Conservation (phyloP, 2,329 filamentous ascomycete species). For the Alternaria angustiovoidea region DNA sequence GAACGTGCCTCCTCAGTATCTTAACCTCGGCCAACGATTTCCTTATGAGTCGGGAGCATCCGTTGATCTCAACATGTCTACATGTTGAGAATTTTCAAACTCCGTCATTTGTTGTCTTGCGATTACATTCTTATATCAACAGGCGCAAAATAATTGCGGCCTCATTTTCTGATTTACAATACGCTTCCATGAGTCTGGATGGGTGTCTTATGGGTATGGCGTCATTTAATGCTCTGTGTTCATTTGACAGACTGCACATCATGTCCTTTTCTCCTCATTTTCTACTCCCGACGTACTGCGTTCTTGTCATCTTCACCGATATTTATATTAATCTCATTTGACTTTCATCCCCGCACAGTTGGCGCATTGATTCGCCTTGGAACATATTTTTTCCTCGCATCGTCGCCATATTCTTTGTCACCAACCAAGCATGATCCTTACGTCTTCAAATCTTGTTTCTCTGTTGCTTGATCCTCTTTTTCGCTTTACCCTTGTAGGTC, state of each 20-base stretch:
- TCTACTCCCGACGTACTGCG: not conserved
- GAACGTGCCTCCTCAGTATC: not conserved
- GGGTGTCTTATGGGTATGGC: not conserved
- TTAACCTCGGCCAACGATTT: not conserved
- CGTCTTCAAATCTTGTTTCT: not conserved
- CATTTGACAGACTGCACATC: not conserved
- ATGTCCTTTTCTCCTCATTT: slow-evolving; percentile 3
- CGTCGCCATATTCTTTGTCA: not conserved
- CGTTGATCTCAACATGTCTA: not conserved
- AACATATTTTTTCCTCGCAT: not conserved
- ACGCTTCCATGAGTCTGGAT: not conserved
- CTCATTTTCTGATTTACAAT: not conserved
- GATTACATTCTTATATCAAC: not conserved
- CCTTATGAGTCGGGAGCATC: not conserved
- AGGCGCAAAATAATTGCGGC: not conserved
- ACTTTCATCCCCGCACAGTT: not conserved
- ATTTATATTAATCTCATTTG: slow-evolving; percentile 21
- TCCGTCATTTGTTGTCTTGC: not conserved
- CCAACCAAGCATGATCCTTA: not conserved
- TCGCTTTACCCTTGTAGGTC: not conserved
- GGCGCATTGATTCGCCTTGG: not conserved
- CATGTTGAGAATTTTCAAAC: not conserved
- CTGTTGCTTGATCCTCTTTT: not conserved
- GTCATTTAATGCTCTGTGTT: not conserved
- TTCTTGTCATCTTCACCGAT: slow-evolving; percentile 9